Evolutionary conservation across 1,139 yeast species (phyloP), one percentile per base, ranked within the genome.

Genomic region (Candida frijolesensis): DNA sequence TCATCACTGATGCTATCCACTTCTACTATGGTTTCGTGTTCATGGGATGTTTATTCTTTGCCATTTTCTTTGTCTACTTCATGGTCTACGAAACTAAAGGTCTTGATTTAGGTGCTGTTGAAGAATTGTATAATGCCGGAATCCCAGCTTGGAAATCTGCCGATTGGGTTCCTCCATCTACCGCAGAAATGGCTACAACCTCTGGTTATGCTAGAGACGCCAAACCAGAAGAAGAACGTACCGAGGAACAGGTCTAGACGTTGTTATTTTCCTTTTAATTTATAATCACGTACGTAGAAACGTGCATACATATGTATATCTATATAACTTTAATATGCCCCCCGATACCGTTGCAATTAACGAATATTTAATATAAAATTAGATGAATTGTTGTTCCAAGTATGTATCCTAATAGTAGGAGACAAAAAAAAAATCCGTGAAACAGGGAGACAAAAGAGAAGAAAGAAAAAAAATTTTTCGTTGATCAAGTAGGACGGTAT

Each of bases 11-110:
- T 35, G 67, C 64, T 49, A 71, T 64, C 55, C 73, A 65, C 60
- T 67, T 57, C 58, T 67, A 82, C 74, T 86, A 84, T 66, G 92
- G 94, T 59, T 87, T 82, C 62, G 89, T 86, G 47, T 87, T 87
- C 72, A 79, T 84, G 60, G 92, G 89, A 14, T 85, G 89, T 70
- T 74, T 79, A 63, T 61, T 83, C 40, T 67, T 82, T 56, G 84
- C 89, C 29, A 64, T 74, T 62, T 62, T 82, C 61, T 80, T 78
- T 62, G 82, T 81, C 15, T 79, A 74, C 63, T 74, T 80, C 62
- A 72, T 76, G 56, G 81, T 84, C 49, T 79, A 76, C 57, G 89
- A 84, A 67, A 84, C 89, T 34, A 83, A 80, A 66, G 86, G 87
- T 22, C 74, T 82, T 57, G 68, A 79, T 54, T 73, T 84, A 66